Evolutionary conservation across 345 rosid genomes (phyloP).

Genomic region (Draba incana): DNA sequence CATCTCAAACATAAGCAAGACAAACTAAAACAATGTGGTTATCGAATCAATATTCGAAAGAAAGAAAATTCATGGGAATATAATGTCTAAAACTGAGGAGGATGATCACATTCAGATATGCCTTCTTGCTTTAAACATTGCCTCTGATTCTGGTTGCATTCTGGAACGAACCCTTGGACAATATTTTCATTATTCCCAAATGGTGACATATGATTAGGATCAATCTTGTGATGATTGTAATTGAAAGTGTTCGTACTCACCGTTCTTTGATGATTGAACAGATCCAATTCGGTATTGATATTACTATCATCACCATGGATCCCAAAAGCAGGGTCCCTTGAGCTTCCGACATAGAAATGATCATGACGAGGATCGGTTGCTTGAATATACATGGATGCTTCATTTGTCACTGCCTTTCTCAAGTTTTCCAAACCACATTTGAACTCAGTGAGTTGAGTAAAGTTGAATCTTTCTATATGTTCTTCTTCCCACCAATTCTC

Average conservation of each 20-base stretch:
- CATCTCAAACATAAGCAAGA: background rate
- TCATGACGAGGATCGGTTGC: background rate
- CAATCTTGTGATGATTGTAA: slow-evolving; percentile 6
- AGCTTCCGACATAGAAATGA: background rate
- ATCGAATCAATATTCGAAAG: background rate
- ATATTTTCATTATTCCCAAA: background rate
- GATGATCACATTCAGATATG: background rate
- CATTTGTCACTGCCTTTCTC: slow-evolving; percentile 43
- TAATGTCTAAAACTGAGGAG: slow-evolving; percentile 24
- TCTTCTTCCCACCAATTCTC: slow-evolving; percentile 58
- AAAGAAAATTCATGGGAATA: background rate
- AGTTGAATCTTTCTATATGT: slow-evolving; percentile 41
- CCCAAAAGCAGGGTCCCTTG: slow-evolving; percentile 17
- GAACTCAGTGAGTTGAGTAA: slow-evolving; percentile 45
- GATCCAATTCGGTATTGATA: slow-evolving; percentile 14
- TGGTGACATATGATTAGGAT: background rate
- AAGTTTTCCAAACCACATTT: slow-evolving; percentile 46
- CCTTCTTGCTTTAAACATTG: slow-evolving; percentile 26
- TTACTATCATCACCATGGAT: background rate
- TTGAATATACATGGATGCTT: slow-evolving; percentile 28
- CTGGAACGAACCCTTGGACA: slow-evolving; percentile 6
- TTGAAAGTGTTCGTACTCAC: background rate
- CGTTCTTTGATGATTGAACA: slow-evolving; percentile 23
- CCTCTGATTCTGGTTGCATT: slow-evolving; percentile 15
- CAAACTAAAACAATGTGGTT: background rate